A percentile compares a stretch with the other conserved stretches of the same genome.
These are phyloP conservation scores for sorghum (Sorghum bicolor) DNA, from an alignment of 176 grass and related monocot genomes.

Conservation along the genomic window Sorghum_bicolor_NCBIv3 NC_012878.2:14472001-14472500, in stretches of 20 bases:
- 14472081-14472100: conserved; percentile 83
- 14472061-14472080: conserved; percentile 72
- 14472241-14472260: conserved; percentile 19
- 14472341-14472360: conserved; percentile 44
- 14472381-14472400: conserved; percentile 66
- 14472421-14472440: background rate
- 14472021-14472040: background rate
- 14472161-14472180: conserved; percentile 43
- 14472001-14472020: background rate
- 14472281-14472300: conserved; percentile 47
- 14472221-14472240: conserved; percentile 21
- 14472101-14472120: conserved; percentile 70
- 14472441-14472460: background rate
- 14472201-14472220: conserved; percentile 11
- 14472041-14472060: background rate
- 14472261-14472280: conserved; percentile 46
- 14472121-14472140: conserved; percentile 64
- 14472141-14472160: conserved; percentile 85
- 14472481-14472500: background rate
- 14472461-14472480: background rate
- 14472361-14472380: conserved; percentile 43
- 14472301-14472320: conserved; percentile 28
- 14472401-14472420: conserved; percentile 43
- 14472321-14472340: conserved; percentile 37
- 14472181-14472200: background rate